Evolutionary conservation across 1,284 basidiomycete species (phyloP).

Genomic region (Tausonia pullulans): DNA sequence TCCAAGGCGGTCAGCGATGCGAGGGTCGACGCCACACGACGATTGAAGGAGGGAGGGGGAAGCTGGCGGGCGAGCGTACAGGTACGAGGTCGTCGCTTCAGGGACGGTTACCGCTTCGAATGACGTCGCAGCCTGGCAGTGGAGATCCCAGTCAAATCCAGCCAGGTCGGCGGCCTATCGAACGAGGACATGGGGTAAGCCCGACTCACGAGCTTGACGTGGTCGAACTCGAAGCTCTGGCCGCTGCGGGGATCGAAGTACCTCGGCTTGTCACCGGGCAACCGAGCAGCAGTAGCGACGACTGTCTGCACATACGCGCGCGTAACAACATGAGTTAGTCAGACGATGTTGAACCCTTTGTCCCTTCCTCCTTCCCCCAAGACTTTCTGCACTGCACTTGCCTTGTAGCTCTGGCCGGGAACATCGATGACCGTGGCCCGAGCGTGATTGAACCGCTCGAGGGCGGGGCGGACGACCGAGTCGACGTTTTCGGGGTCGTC

Average conservation of each 20-base stretch:
- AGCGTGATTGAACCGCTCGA: slow-evolving; percentile 65
- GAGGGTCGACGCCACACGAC: too few species aligned
- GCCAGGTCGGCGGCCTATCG: too few species aligned
- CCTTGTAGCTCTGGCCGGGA: slow-evolving; percentile 59
- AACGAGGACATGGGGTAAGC: neutral
- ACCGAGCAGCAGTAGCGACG: slow-evolving; percentile 1
- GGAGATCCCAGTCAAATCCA: neutral
- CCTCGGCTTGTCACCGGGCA: slow-evolving; percentile 37
- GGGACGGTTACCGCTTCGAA: slow-evolving; percentile 52
- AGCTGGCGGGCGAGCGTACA: slow-evolving; percentile 41
- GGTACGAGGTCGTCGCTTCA: slow-evolving; percentile 55
- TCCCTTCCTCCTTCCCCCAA: too few species aligned
- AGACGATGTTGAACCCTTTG: too few species aligned
- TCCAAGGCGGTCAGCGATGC: too few species aligned
- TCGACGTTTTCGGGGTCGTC: slow-evolving; percentile 71
- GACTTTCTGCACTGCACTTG: slow-evolving; percentile 22
- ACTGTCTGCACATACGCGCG: neutral
- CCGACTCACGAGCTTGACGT: slow-evolving; percentile 56
- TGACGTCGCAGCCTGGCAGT: slow-evolving; percentile 60
- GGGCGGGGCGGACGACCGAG: slow-evolving; percentile 58
- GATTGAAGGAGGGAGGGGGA: too few species aligned
- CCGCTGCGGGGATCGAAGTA: slow-evolving; percentile 71
- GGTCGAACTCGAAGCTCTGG: slow-evolving; percentile 67
- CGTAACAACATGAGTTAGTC: too few species aligned
- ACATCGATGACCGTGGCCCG: slow-evolving; percentile 71